These are phyloP conservation scores for Corymbia citriodora DNA, from an alignment of 441 rosid species.

Conservation along the genomic window DNA sequence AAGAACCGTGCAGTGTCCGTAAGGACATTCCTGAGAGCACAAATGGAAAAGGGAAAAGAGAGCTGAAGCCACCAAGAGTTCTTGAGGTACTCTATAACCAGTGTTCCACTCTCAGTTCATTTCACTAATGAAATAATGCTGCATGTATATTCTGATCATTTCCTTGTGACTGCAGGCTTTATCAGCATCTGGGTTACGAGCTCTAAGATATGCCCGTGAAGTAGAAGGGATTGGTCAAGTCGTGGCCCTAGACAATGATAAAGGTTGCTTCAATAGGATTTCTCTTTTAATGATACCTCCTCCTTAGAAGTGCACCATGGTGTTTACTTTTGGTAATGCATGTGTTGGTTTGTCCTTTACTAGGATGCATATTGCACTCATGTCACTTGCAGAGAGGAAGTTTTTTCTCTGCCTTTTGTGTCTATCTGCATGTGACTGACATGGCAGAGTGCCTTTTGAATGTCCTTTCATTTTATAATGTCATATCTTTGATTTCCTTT, in stretches of 20 bases:
- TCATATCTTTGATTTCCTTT: background rate
- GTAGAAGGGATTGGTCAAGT: constrained; percentile 90
- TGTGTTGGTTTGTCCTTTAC: background rate
- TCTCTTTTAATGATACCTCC: background rate
- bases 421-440: background rate
- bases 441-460: background rate
- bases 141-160: background rate
- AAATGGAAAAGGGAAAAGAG: constrained; percentile 38
- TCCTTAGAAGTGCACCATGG: background rate
- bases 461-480: background rate
- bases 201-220: constrained; percentile 89
- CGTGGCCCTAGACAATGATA: constrained; percentile 92
- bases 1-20: constrained; percentile 27
- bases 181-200: constrained; percentile 94
- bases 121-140: background rate
- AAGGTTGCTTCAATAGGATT: constrained; percentile 34
- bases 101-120: background rate
- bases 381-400: background rate
- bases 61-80: constrained; percentile 80
- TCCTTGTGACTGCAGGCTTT: constrained; percentile 51
- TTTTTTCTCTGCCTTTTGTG: background rate
- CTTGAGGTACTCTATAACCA: constrained; percentile 58
- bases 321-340: background rate
- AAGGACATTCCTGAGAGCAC: constrained; percentile 36
- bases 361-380: background rate